These are phyloP conservation scores for Ilyonectria robusta DNA, from an alignment of 2,329 filamentous ascomycete species.

Conservation along the genomic window DNA sequence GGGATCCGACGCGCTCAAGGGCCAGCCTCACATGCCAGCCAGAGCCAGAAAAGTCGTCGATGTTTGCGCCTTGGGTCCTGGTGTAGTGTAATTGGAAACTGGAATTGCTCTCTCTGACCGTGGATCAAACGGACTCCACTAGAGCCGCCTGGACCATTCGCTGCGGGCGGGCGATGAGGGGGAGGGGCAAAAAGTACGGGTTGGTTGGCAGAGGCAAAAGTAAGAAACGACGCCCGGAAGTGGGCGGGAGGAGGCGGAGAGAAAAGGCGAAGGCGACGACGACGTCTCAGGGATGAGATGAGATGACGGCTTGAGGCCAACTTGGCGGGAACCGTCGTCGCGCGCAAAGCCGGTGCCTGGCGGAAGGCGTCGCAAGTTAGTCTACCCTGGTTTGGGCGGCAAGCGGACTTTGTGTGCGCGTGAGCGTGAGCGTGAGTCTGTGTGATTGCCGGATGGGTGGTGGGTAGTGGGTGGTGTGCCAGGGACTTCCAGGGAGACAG, in stretches of 20 bases:
- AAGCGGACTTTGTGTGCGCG: constrained; percentile 18
- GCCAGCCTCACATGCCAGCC: constrained; percentile 50
- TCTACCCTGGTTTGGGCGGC: constrained; percentile 12
- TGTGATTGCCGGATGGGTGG: constrained; percentile 6
- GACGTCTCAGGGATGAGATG: constrained; percentile 12
- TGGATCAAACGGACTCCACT: constrained; percentile 23
- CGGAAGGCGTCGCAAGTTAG: constrained; percentile 25
- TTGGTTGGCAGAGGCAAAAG: constrained; percentile 13
- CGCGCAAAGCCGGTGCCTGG: constrained; percentile 17
- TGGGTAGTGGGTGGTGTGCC: neutral
- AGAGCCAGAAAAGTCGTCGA: constrained; percentile 9
- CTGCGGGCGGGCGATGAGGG: constrained; percentile 18
- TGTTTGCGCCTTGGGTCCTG: constrained; percentile 6
- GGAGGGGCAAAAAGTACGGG: constrained; percentile 22
- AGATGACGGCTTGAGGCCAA: constrained; percentile 21
- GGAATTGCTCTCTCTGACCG: neutral
- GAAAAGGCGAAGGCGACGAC: constrained; percentile 4
- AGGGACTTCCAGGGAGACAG: neutral
- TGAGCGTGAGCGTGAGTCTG: constrained; percentile 1
- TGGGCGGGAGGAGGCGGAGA: constrained; percentile 9
- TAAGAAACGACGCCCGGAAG: constrained; percentile 5
- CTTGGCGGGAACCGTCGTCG: constrained; percentile 17
- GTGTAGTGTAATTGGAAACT: constrained; percentile 4
- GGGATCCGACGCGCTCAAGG: constrained; percentile 30
- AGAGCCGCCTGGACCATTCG: constrained; percentile 13